Evolutionary conservation across 1,284 basidiomycete genomes (phyloP).

Genomic region (Inonotus hispidus): DNA sequence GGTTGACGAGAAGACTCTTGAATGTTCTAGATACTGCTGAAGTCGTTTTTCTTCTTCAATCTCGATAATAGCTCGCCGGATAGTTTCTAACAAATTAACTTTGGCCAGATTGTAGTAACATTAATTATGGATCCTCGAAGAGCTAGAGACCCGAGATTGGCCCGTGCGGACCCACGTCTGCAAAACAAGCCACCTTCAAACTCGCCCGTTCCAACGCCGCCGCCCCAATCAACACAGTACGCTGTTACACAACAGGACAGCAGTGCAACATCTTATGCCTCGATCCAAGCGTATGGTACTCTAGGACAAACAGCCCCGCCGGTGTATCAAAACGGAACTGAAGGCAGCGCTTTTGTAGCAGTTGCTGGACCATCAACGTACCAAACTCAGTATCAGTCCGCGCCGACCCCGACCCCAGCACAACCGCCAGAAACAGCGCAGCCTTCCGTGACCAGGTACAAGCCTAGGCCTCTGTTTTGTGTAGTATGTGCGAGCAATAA

Average conservation of each 20-base stretch:
- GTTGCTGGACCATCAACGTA: constrained; percentile 26
- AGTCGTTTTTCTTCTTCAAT: no score
- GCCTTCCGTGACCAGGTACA: constrained; percentile 33
- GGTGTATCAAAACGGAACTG: neutral
- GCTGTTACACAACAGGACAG: constrained; percentile 2
- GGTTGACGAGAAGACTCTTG: constrained; percentile 65
- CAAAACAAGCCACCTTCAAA: constrained; percentile 43
- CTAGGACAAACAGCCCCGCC: neutral
- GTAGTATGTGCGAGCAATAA: constrained; percentile 98
- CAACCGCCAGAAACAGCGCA: constrained; percentile 8
- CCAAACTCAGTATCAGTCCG: constrained; percentile 33
- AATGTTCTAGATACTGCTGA: constrained; percentile 92
- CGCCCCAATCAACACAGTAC: constrained; percentile 21
- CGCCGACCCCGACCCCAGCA: constrained; percentile 15
- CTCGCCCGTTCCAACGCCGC: constrained; percentile 30
- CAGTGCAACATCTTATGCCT: neutral
- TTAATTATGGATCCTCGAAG: constrained; percentile 73
- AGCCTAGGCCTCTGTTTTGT: constrained; percentile 80
- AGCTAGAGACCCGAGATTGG: constrained; percentile 72
- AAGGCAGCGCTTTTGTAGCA: neutral
- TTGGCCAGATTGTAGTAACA: neutral
- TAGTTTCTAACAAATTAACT: neutral
- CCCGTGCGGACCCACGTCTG: constrained; percentile 59
- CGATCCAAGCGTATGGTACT: neutral
- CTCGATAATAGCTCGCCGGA: constrained; percentile 16